Conservation (phyloP, 192 early-diverging fungal genomes). For the Phycomyces blakesleeanus region DNA sequence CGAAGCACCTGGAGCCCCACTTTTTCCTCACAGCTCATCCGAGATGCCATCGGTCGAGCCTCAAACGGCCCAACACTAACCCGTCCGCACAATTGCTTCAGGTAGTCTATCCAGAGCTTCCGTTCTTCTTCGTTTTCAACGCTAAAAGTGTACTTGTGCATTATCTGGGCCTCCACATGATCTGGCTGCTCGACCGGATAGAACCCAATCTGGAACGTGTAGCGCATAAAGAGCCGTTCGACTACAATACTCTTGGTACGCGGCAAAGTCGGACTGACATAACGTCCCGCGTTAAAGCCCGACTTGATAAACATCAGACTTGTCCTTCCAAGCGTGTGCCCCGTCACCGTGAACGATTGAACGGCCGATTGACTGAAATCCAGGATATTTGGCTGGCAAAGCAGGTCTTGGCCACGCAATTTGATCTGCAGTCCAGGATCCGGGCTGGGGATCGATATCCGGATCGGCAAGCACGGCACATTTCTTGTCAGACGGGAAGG, state of each 20-base stretch:
- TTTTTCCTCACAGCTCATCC: conserved; percentile 33
- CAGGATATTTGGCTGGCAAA: conserved; percentile 49
- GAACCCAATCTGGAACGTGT: conserved; percentile 59
- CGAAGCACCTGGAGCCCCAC: conserved; percentile 49
- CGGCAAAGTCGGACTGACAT: conserved; percentile 42
- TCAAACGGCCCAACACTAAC: background rate
- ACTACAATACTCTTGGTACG: conserved; percentile 55
- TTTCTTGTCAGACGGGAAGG: conserved; percentile 55
- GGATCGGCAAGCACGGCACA: conserved; percentile 50
- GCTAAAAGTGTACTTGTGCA: conserved; percentile 32
- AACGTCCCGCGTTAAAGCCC: conserved; percentile 42
- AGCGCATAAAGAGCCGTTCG: conserved; percentile 61
- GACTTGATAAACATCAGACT: conserved; percentile 54
- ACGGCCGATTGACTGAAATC: conserved; percentile 48
- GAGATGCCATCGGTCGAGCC: background rate
- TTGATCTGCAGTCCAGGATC: conserved; percentile 57
- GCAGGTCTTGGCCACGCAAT: conserved; percentile 56
- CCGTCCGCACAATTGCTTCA: conserved; percentile 17
- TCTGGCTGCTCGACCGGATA: conserved; percentile 16
- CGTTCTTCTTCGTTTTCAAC: conserved; percentile 32
- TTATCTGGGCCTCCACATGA: background rate
- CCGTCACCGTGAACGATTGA: conserved; percentile 55
- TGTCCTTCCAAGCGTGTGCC: conserved; percentile 54
- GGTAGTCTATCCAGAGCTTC: conserved; percentile 23
- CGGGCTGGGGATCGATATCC: conserved; percentile 49